Percentiles rank a stretch among this genome's conserved stretches.
phyloP scores from a whole-genome alignment of 1,284 basidiomycete species.

The Ceratobasidium theobromae region DNA sequence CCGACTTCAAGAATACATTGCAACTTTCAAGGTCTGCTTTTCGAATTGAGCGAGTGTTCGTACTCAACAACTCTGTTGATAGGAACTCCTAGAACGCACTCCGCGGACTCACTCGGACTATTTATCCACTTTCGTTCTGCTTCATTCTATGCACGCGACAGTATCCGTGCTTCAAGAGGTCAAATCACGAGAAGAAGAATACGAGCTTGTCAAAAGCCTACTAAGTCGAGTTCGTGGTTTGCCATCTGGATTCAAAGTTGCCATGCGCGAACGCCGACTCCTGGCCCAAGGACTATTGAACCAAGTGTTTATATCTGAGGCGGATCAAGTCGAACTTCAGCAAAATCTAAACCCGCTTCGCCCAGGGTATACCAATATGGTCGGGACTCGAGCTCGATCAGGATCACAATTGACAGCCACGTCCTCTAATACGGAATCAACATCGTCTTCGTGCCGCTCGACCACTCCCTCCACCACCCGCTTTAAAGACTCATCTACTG shows the following conservation, averaged over 20 bases:
- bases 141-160: conserved; percentile 65
- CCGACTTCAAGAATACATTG: conserved; percentile 69
- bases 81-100: conserved; percentile 68
- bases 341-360: background rate
- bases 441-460: conserved; percentile 29
- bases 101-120: conserved; percentile 69
- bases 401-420: conserved; percentile 23
- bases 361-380: background rate
- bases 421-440: conserved; percentile 22
- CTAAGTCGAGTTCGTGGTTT: conserved; percentile 61
- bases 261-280: conserved; percentile 68
- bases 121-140: conserved; percentile 58
- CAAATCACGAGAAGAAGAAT: conserved; percentile 81
- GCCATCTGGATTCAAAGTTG: conserved; percentile 55
- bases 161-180: conserved; percentile 79
- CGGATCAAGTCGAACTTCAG: background rate
- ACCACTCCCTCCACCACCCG: background rate
- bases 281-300: conserved; percentile 64
- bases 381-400: conserved; percentile 4
- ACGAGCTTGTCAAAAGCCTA: conserved; percentile 67
- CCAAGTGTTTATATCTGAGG: conserved; percentile 42
- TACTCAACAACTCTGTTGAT: background rate
- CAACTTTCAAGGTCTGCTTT: conserved; percentile 73
- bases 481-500: background rate
- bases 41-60: background rate